phyloP scores from a whole-genome alignment of 1,284 basidiomycete genomes.

The Ganoderma multipileum region DNA sequence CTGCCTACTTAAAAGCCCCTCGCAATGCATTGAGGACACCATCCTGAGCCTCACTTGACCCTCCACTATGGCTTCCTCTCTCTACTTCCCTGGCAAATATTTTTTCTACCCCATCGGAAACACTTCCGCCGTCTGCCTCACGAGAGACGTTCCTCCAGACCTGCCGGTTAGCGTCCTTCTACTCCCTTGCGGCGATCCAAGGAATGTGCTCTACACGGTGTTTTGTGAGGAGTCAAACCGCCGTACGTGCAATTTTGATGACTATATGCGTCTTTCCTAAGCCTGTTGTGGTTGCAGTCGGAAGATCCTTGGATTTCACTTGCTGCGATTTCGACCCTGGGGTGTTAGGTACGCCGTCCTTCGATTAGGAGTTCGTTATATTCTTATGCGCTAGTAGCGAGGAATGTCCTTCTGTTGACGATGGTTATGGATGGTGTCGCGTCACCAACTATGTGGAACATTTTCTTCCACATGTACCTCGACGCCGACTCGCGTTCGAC shows the following conservation, averaged over 20 bases:
- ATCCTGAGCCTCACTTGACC: background rate
- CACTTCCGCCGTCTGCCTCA: conserved; percentile 57
- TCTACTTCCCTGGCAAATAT: conserved; percentile 49
- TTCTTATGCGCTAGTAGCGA: conserved; percentile 38
- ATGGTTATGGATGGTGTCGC: conserved; percentile 43
- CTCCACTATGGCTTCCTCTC: conserved; percentile 11
- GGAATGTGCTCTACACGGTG: conserved; percentile 61
- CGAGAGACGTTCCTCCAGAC: conserved; percentile 54
- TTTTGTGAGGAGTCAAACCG: conserved; percentile 18
- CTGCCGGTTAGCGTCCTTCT: conserved; percentile 53
- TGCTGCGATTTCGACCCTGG: conserved; percentile 66
- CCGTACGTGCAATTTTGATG: conserved; percentile 22
- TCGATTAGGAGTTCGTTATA: background rate
- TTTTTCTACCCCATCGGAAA: conserved; percentile 67
- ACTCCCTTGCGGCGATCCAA: conserved; percentile 64
- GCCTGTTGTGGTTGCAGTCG: conserved; percentile 31
- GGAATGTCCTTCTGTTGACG: conserved; percentile 47
- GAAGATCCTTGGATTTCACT: conserved; percentile 58
- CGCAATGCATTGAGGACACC: background rate
- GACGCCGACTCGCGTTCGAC: conserved; percentile 47
- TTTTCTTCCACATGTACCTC: conserved; percentile 63
- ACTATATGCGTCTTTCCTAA: conserved; percentile 1
- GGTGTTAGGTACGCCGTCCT: conserved; percentile 53
- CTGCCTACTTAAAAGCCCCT: background rate
- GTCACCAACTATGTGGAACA: conserved; percentile 53